A percentile compares a stretch with the other conserved stretches of the same genome.
Evolutionary conservation across 805 yeast genomes (phyloP).

Genomic region (Myxozyma mucilagina): DNA sequence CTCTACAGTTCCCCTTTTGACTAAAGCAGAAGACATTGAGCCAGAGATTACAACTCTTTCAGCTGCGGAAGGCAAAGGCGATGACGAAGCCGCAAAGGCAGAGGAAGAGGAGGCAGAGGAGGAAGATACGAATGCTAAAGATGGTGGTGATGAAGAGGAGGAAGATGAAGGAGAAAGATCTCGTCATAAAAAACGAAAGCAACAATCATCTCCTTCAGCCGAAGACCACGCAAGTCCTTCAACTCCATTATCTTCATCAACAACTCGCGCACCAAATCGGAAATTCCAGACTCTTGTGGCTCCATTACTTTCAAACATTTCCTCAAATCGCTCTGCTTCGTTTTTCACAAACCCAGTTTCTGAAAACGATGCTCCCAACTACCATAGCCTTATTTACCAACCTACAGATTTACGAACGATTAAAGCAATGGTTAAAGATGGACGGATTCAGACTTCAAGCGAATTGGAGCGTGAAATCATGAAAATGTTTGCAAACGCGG

Average conservation of each 20-base stretch:
- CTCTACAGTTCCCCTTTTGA: neutral
- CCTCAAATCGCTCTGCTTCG: constrained; percentile 71
- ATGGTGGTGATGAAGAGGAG: constrained; percentile 9
- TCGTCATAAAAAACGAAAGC: constrained; percentile 18
- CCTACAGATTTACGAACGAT: constrained; percentile 73
- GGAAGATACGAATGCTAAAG: constrained; percentile 10
- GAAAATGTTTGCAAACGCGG: constrained; percentile 79
- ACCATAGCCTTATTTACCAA: constrained; percentile 57
- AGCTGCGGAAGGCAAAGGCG: constrained; percentile 1
- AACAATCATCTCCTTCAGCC: neutral
- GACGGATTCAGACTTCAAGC: constrained; percentile 49
- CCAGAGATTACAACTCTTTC: neutral
- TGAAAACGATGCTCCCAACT: constrained; percentile 66
- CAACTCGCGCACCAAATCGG: constrained; percentile 46
- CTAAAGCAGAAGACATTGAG: constrained; percentile 12
- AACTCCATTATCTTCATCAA: constrained; percentile 8
- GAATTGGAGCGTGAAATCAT: constrained; percentile 68
- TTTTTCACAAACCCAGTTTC: constrained; percentile 72
- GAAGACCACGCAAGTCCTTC: constrained; percentile 6
- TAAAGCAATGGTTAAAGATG: constrained; percentile 57
- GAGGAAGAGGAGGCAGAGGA: constrained; percentile 16
- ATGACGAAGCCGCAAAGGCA: constrained; percentile 12
- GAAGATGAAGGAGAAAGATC: constrained; percentile 20
- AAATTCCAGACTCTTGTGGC: constrained; percentile 59
- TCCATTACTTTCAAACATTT: constrained; percentile 62